These are phyloP conservation scores for Tribonema minus DNA, from an alignment of 108 stramenopile species.

Conservation along the genomic window DNA sequence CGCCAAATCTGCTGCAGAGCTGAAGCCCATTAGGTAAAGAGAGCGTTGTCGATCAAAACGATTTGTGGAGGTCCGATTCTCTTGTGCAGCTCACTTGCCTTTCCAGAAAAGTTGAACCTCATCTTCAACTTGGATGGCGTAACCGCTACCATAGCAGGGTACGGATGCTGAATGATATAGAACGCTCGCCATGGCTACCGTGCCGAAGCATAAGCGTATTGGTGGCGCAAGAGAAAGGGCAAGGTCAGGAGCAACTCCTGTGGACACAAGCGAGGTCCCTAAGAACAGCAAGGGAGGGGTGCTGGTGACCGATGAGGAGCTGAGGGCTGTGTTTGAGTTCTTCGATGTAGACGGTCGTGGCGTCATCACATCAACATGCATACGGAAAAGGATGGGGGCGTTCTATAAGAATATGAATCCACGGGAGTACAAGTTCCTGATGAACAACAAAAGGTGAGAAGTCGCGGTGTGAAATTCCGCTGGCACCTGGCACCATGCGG, in stretches of 20 bases:
- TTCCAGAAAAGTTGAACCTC: too few relatives aligned
- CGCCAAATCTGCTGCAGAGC: too few relatives aligned
- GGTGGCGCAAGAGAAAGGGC: not conserved
- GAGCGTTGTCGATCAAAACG: too few relatives aligned
- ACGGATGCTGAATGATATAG: too few relatives aligned
- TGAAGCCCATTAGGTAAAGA: too few relatives aligned
- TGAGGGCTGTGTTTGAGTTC: slow-evolving; percentile 52
- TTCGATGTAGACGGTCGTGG: slow-evolving; percentile 52
- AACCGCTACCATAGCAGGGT: too few relatives aligned
- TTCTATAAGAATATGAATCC: slow-evolving; percentile 56
- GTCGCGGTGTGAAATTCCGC: too few relatives aligned
- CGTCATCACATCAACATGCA: slow-evolving; percentile 35
- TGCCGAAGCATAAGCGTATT: too few relatives aligned
- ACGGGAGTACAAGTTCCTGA: slow-evolving; percentile 58
- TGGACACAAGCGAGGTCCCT: slow-evolving; percentile 4
- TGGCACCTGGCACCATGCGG: too few relatives aligned
- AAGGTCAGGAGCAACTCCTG: not conserved
- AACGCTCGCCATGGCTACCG: too few relatives aligned
- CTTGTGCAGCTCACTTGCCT: not conserved
- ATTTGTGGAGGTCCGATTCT: not conserved
- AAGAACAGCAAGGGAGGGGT: slow-evolving; percentile 57
- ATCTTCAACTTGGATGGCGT: not conserved
- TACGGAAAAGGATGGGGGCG: slow-evolving; percentile 53
- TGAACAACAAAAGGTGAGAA: slow-evolving; percentile 55
- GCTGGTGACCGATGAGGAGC: slow-evolving; percentile 50